Base-by-base conservation (phyloP, 2,329 filamentous ascomycete species). In the Tolypocladium album region DNA sequence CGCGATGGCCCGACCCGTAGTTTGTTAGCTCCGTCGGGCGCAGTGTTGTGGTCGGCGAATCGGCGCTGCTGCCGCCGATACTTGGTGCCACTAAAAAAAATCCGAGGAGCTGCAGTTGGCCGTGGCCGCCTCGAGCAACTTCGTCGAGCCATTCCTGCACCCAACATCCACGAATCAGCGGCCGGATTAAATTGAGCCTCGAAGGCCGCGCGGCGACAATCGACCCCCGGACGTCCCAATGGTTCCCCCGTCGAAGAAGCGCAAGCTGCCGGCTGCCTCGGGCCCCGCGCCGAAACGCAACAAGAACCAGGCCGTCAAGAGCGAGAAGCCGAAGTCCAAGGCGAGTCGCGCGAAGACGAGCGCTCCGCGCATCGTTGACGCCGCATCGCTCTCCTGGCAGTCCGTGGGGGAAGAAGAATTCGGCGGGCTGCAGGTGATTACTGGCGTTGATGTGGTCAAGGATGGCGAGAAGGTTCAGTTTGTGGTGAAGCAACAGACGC, bases 331-430 rank as follows among this genome's bases (percentile, higher is more conserved):
- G 42, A 57, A 59, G 57, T 43, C 40, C 47, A 61, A 59, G 27
- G 27, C 63, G 17, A 65, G 63, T 45, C 59, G 55, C 56, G 63
- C 63, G 24, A 65, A 67, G 60, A 62, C 57, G 56, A 62, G 1
- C 58, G 43, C 61, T 24, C 69, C 64, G 50, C 65, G 63, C 45
- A 68, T 76, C 2, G 74, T 82, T 27, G 74, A 77, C 52, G 72
- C 78, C 38, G 73, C 79, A 63, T 74, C 79, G 1, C 73, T 88
- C 52, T 71, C 75, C 70, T 88, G 85, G 85, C 78, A 82, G 66
- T 86, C 93, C 55, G 90, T 97, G 75, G 90, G 90, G n/a, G 92
- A 95, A 64, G 92, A 95, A 64, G 94, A 94, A 0, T 97, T 99
- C 72, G 95, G 88, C 67, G 92, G 90, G 0, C 76, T 99, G 1